phyloP scores from a whole-genome alignment of 1,139 yeast genomes.

The Diutina pseudorugosa region DNA sequence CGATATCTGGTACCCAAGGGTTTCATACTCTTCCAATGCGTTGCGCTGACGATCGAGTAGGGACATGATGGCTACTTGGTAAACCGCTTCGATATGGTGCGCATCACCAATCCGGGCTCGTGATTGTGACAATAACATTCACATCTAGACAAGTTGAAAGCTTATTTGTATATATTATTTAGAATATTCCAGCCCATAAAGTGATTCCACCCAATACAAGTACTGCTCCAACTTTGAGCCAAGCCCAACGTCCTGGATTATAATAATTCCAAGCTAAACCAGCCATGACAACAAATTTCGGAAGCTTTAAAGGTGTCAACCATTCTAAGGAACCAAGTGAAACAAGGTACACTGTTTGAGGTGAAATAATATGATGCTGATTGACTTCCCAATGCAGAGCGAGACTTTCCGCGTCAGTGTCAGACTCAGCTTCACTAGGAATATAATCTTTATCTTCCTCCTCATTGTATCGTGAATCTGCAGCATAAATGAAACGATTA shows the following conservation, averaged over 20 bases:
- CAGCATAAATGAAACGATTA: conserved; percentile 7
- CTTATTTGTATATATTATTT: no score
- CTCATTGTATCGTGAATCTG: not conserved
- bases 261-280: not conserved
- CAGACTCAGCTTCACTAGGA: not conserved
- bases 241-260: not conserved
- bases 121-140: not conserved
- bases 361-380: not conserved
- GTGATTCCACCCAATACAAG: not conserved
- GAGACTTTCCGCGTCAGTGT: not conserved
- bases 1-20: not conserved
- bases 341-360: not conserved
- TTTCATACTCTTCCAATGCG: not conserved
- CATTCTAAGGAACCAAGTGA: not conserved
- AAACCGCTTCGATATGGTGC: not conserved
- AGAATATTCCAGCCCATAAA: not conserved
- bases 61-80: not conserved
- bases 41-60: not conserved
- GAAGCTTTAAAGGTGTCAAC: not conserved
- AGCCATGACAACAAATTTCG: not conserved
- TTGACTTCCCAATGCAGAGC: not conserved
- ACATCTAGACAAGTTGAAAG: not conserved
- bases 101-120: not conserved
- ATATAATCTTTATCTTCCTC: not conserved
- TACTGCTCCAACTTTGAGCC: not conserved